Base-by-base conservation (phyloP, 2,329 filamentous ascomycete species). In the Dactylellina sp. region DNA sequence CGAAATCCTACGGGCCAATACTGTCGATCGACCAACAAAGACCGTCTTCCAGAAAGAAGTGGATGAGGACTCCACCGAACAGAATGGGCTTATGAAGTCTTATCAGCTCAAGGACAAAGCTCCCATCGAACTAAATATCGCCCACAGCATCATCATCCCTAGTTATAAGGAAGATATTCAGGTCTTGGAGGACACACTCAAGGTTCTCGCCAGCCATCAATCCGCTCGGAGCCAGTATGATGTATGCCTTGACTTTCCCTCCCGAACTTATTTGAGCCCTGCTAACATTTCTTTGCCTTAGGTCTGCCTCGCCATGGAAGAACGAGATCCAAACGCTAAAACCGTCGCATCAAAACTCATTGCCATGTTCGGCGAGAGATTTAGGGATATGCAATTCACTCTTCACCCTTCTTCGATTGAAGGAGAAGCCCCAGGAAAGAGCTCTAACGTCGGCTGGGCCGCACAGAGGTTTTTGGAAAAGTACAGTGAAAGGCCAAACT, bases 121-220 rank as follows among this genome's bases (percentile, higher is more conserved):
- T 0, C 78, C 81, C n/a, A 81, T 84, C 42, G 82, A 82, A 22
- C 78, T 80, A 7, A 59, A 68, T 56, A 81, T 89, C 63, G 81
- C 90, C 28, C 88, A 91, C 79, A 88, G 86, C 12, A 89, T 92
- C 75, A 83, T 91, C 75, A 84, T 92, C 46, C 89, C 89, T 16
- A 91, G 91, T 78, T 92, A 91, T 82, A 90, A 90, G 80, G 89
- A 92, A 80, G 89, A 91, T 65, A 82, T 88, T 65, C 87, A 89
- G 68, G 90, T 87, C 0, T 82, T 91, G 50, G 84, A 86, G 75
- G 88, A 90, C 79, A 91, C 89, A 0, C 81, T 92, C 18, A 86
- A 88, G 42, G 89, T 91, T 20, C 81, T 91, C 71, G 88, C 88
- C 3, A 89, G 85, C 28, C 89, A 92, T 78, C 84, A 87, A 0